These are phyloP conservation scores for Alternaria sp. DNA, from an alignment of 2,329 filamentous ascomycete species.

Conservation along the genomic window DNA sequence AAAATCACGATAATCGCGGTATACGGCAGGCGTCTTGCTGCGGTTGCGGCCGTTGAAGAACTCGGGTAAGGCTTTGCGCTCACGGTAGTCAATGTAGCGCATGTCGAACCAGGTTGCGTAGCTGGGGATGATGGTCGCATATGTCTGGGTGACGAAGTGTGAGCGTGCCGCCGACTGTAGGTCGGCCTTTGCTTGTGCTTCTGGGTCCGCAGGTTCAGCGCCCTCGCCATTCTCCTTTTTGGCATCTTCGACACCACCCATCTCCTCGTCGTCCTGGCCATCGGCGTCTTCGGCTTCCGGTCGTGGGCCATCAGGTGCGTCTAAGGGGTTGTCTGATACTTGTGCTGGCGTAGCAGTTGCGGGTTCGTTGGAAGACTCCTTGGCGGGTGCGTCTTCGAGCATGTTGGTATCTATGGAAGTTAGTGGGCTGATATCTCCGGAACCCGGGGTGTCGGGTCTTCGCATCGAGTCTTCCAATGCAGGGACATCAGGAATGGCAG, in stretches of 20 bases:
- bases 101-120: constrained; percentile 99
- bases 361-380: constrained; percentile 62
- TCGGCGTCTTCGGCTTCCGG: constrained; percentile 64
- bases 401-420: constrained; percentile 68
- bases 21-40: constrained; percentile 95
- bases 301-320: constrained; percentile 71
- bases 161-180: constrained; percentile 88
- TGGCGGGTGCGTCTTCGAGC: constrained; percentile 40
- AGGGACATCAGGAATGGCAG: not conserved
- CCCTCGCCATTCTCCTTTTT: constrained; percentile 49
- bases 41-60: constrained; percentile 99
- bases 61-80: constrained; percentile 93
- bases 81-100: constrained; percentile 87
- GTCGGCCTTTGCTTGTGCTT: constrained; percentile 77
- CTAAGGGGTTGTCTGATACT: constrained; percentile 70
- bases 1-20: constrained; percentile 99
- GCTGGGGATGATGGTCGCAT: constrained; percentile 94
- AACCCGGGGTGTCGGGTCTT: not conserved
- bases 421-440: not conserved
- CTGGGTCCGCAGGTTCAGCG: constrained; percentile 45
- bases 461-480: not conserved
- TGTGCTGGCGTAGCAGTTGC: constrained; percentile 65
- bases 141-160: constrained; percentile 91
- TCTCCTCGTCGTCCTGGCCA: constrained; percentile 77
- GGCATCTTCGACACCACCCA: constrained; percentile 50